Base-by-base conservation (phyloP, 352 stramenopile genomes). In the Phytophthora hibernalis region DNA sequence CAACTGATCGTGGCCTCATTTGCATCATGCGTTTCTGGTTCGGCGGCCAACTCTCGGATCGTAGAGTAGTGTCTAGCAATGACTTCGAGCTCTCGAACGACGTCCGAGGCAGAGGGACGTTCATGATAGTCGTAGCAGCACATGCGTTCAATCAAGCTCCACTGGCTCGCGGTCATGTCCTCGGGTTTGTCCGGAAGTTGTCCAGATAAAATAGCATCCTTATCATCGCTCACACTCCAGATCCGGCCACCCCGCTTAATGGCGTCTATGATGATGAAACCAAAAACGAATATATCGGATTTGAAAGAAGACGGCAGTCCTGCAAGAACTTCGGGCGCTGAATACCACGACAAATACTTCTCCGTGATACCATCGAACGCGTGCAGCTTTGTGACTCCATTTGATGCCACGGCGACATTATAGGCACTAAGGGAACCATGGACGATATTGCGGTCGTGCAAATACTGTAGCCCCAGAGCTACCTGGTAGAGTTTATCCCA, bases 401-500 rank as follows among this genome's bases (percentile, higher is more conserved):
- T 69, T 11, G 18, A 30, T 8, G 20, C 44, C 26, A 76, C 15
- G 0, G 38, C 13, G 12, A 77, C 53, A 5, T 24, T 76, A 9
- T 61, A n/a, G 18, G 13, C 20, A 1, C 22, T 40, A 22, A 76
- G 20, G 37, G 22, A 33, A 5, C 66, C 61, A 18, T 81, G 58
- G 3, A 77, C 22, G 2, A 74, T 51, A 13, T 59, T 53, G 0
- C 59, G 54, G 6, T 74, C 45, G 28, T 79, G 73, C 7, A 81
- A 37, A 35, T 81, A 76, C 10, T 71, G 53, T 11, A 79, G 43
- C 5, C 70, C 70, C 12, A 73, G 22, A 16, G 73, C 70, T 16
- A 43, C 66, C 40, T 77, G 45, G 16, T 72, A 64, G 11, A 81
- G 7, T 0, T 56, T 53, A 11, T 59, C 31, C 61, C 61, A 79